A percentile compares a stretch with the other conserved stretches of the same genome.
These are phyloP conservation scores for Mycena latifolia DNA, from an alignment of 768 basidiomycete genomes.

Conservation along the genomic window DNA sequence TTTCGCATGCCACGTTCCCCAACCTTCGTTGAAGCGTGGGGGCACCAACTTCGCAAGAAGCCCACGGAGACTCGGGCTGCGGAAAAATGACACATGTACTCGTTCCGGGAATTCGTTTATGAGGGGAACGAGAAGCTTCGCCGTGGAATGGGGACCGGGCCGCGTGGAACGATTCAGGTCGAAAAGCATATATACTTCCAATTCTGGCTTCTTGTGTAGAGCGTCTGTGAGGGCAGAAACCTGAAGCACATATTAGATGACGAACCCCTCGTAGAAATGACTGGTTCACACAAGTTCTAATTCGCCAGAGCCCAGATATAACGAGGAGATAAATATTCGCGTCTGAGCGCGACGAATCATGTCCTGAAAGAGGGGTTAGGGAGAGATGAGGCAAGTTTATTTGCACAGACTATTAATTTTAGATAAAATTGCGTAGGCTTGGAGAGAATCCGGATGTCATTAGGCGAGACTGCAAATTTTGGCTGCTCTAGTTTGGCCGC, in stretches of 20 bases:
- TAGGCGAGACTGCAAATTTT: slow-evolving; percentile 56
- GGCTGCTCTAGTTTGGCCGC: slow-evolving; percentile 56
- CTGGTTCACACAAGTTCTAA: slow-evolving; percentile 75
- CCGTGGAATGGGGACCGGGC: slow-evolving; percentile 77
- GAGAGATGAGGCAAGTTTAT: not conserved
- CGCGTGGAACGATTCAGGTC: slow-evolving; percentile 88
- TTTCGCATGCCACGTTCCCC: slow-evolving; percentile 99
- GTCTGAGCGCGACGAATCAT: slow-evolving; percentile 82
- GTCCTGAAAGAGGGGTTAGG: slow-evolving; percentile 56
- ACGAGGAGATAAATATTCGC: slow-evolving; percentile 90
- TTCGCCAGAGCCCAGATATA: slow-evolving; percentile 90
- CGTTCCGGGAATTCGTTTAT: slow-evolving; percentile 77
- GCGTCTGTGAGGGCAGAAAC: slow-evolving; percentile 73
- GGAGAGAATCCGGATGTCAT: slow-evolving; percentile 65
- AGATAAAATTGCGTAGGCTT: slow-evolving; percentile 72
- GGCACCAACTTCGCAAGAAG: slow-evolving; percentile 84
- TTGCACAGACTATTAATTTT: slow-evolving; percentile 62
- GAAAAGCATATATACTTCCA: slow-evolving; percentile 79
- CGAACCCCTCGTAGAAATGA: not conserved
- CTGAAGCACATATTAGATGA: slow-evolving; percentile 53
- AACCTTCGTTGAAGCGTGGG: slow-evolving; percentile 96
- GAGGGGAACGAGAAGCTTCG: slow-evolving; percentile 78
- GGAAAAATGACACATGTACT: slow-evolving; percentile 85
- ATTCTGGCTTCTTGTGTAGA: slow-evolving; percentile 66
- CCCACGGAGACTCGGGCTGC: slow-evolving; percentile 87